phyloP scores from a whole-genome alignment of 495 filamentous ascomycete genomes.

The Penicillium taxi region DNA sequence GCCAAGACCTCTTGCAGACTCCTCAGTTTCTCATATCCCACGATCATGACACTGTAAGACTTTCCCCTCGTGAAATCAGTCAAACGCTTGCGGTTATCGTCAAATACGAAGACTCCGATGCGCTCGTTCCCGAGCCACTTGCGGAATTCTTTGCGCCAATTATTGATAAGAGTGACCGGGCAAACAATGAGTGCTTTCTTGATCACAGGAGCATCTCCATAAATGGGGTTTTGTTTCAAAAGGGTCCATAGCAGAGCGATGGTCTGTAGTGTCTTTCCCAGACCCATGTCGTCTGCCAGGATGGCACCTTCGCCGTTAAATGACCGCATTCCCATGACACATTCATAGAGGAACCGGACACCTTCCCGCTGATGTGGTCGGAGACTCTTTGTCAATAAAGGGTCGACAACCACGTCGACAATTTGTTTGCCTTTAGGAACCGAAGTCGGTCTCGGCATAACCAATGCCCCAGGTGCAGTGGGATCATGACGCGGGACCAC shows the following conservation, averaged over 20 bases:
- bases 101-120: slow-evolving; percentile 67
- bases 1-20: slow-evolving; percentile 60
- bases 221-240: slow-evolving; percentile 70
- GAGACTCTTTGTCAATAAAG: slow-evolving; percentile 55
- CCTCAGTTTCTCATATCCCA: slow-evolving; percentile 73
- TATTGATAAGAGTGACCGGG: slow-evolving; percentile 69
- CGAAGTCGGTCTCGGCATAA: slow-evolving; percentile 57
- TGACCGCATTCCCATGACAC: slow-evolving; percentile 70
- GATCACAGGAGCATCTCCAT: slow-evolving; percentile 53
- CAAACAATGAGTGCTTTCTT: slow-evolving; percentile 78
- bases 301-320: slow-evolving; percentile 70
- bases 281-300: slow-evolving; percentile 75
- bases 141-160: slow-evolving; percentile 72
- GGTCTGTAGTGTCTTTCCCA: slow-evolving; percentile 75
- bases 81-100: slow-evolving; percentile 56
- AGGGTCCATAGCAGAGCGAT: slow-evolving; percentile 75
- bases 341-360: slow-evolving; percentile 73
- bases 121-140: slow-evolving; percentile 77
- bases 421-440: slow-evolving; percentile 57
- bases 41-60: slow-evolving; percentile 70
- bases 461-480: slow-evolving; percentile 49
- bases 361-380: slow-evolving; percentile 72
- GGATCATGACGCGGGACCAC: slow-evolving; percentile 64
- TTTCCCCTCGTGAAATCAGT: slow-evolving; percentile 73
- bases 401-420: slow-evolving; percentile 78